phyloP scores from a whole-genome alignment of 257 asterid genomes.

The Orobanche coerulescens region DNA sequence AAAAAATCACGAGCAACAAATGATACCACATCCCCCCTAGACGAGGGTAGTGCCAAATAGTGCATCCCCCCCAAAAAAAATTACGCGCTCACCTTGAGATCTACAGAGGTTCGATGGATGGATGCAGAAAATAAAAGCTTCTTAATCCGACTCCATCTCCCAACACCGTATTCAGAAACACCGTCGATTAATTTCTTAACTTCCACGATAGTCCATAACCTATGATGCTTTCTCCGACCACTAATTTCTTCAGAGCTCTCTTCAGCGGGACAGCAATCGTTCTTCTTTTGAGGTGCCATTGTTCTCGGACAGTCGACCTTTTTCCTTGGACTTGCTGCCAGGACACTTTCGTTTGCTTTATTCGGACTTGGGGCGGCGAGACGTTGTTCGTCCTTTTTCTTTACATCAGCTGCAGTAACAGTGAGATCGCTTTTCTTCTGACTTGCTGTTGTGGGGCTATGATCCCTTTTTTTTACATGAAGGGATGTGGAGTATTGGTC shows the following conservation, averaged over 20 bases:
- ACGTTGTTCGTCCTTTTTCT: slow-evolving; percentile 23
- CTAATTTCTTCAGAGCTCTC: slow-evolving; percentile 37
- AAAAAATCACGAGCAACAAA: slow-evolving; percentile 18
- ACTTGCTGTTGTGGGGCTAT: slow-evolving; percentile 15
- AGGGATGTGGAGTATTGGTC: slow-evolving; percentile 25
- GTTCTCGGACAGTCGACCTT: slow-evolving; percentile 4
- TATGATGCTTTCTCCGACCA: slow-evolving; percentile 76
- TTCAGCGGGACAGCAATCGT: slow-evolving; percentile 14
- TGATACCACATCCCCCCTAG: neutral
- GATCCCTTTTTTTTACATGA: slow-evolving; percentile 34
- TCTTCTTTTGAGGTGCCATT: slow-evolving; percentile 17
- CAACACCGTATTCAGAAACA: slow-evolving; percentile 84
- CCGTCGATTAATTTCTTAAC: slow-evolving; percentile 78
- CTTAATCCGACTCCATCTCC: slow-evolving; percentile 91
- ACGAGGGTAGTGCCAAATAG: neutral
- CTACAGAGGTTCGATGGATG: slow-evolving; percentile 82
- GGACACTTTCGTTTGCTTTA: slow-evolving; percentile 24
- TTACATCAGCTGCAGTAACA: slow-evolving; percentile 14
- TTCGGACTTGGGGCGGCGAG: slow-evolving; percentile 21
- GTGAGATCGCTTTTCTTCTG: slow-evolving; percentile 28
- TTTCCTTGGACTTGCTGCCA: slow-evolving; percentile 22
- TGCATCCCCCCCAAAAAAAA: neutral
- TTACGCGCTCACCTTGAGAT: slow-evolving; percentile 61
- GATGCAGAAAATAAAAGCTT: slow-evolving; percentile 67
- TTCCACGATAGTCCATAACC: slow-evolving; percentile 79